Evolutionary conservation across 345 rosid species (phyloP).

Genomic region (Leavenworthia alabamica): DNA sequence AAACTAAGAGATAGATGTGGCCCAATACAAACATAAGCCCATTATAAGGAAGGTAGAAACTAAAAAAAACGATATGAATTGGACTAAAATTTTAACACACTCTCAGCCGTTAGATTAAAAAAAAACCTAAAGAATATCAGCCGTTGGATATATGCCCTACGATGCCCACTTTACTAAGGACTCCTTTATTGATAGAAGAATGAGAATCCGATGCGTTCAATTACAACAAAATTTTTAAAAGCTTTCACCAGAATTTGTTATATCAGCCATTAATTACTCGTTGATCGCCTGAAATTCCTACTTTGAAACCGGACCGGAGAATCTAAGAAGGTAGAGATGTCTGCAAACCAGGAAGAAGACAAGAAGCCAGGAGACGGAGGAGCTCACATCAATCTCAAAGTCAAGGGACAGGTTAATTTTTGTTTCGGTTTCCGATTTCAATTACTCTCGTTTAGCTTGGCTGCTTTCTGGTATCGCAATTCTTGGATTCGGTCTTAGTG

Average conservation of each 20-base stretch:
- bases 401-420: constrained; percentile 77
- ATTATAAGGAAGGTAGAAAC: not conserved
- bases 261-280: not conserved
- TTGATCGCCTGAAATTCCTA: not conserved
- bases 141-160: constrained; percentile 27
- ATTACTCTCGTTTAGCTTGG: not conserved
- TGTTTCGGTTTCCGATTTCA: not conserved
- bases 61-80: not conserved
- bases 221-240: too few species aligned
- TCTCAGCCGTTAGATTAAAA: constrained; percentile 18
- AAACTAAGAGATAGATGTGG: not conserved
- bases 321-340: constrained; percentile 29
- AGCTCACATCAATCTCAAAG: constrained; percentile 79
- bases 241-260: not conserved
- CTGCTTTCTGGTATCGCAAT: not conserved
- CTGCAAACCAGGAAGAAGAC: constrained; percentile 50
- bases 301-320: not conserved
- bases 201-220: constrained; percentile 23
- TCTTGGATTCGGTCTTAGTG: constrained; percentile 1
- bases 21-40: not conserved
- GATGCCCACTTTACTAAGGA: not conserved
- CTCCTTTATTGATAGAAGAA: not conserved
- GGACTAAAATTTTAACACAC: not conserved
- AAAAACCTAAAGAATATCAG: not conserved
- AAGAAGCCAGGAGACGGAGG: constrained; percentile 74